Evolutionary conservation across 1,284 basidiomycete genomes (phyloP).

Genomic region (Meira miltonrushii): DNA sequence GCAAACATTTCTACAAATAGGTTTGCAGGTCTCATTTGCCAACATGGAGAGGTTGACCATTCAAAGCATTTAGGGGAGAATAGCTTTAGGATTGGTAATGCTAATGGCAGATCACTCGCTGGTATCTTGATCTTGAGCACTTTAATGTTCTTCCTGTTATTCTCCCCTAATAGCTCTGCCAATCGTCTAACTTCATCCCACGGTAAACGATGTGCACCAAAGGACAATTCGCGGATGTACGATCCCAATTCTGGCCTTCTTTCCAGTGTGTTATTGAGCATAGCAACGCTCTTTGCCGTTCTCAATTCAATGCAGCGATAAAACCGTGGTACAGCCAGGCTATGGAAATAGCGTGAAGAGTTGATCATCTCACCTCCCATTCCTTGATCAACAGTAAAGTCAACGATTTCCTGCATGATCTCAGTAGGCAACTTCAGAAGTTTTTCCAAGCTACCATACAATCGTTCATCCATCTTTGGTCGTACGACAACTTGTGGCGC

Average conservation of each 20-base stretch:
- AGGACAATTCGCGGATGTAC: neutral
- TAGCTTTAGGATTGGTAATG: neutral
- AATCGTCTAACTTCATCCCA: conserved; percentile 1
- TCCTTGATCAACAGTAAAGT: neutral
- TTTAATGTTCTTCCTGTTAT: neutral
- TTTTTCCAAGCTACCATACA: neutral
- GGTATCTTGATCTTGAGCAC: neutral
- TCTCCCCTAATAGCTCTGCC: neutral
- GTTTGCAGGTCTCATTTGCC: conserved; percentile 6
- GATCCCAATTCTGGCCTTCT: neutral
- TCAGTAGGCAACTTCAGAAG: neutral
- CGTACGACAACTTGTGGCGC: neutral
- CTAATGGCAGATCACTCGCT: neutral
- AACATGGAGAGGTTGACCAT: conserved; percentile 8
- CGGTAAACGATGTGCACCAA: neutral
- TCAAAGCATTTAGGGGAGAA: conserved; percentile 7
- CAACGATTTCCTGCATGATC: neutral
- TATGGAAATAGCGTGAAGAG: neutral
- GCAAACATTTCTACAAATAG: neutral
- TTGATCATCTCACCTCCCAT: neutral
- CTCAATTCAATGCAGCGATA: neutral
- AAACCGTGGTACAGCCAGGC: neutral
- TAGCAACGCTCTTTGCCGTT: neutral
- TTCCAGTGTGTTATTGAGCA: neutral
- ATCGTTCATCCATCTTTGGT: neutral